Percentiles rank a stretch among this genome's conserved stretches.
Evolutionary conservation across 495 filamentous ascomycete species (phyloP).

Genomic region (Lasiosphaeris hirsuta): DNA sequence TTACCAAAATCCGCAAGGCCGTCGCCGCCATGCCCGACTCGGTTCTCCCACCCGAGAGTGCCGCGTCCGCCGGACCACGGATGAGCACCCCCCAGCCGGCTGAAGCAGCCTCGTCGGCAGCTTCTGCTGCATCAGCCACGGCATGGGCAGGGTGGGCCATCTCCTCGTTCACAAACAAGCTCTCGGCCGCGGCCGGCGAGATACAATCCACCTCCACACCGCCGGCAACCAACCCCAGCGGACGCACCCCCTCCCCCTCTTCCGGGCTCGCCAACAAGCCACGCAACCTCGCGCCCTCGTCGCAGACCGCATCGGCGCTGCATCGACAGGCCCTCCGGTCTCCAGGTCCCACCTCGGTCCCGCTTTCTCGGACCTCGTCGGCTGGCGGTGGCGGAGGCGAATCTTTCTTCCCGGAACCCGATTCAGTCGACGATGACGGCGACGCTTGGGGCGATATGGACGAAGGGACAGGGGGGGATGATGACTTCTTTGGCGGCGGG

Average conservation of each 20-base stretch:
- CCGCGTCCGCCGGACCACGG: conserved; percentile 53
- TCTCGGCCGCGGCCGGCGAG: conserved; percentile 77
- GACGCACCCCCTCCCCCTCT: conserved; percentile 5
- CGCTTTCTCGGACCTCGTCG: conserved; percentile 42
- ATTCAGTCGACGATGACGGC: conserved; percentile 49
- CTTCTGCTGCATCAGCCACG: conserved; percentile 1
- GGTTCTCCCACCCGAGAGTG: conserved; percentile 49
- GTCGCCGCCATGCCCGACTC: conserved; percentile 77
- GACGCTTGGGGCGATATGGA: conserved; percentile 73
- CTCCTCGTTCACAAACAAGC: conserved; percentile 95
- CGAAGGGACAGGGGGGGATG: conserved; percentile 44
- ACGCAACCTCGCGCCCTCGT: conserved; percentile 25
- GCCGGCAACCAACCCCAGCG: conserved; percentile 17
- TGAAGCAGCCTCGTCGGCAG: conserved; percentile 57
- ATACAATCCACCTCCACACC: conserved; percentile 52
- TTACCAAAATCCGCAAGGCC: conserved; percentile 78
- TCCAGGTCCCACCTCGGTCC: conserved; percentile 36
- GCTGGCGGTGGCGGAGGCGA: conserved; percentile 40
- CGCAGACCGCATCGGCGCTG: conserved; percentile 42
- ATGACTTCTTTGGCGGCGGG: conserved; percentile 46
- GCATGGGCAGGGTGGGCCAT: conserved; percentile 95
- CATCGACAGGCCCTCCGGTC: conserved; percentile 53
- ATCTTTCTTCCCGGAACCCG: conserved; percentile 41
- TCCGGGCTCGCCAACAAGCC: conserved; percentile 21
- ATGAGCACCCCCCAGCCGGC: conserved; percentile 69